A percentile compares a stretch with the other conserved stretches of the same genome.
Evolutionary conservation across 2,329 filamentous ascomycete genomes (phyloP).

Genomic region (Cryphonectria parasitica): DNA sequence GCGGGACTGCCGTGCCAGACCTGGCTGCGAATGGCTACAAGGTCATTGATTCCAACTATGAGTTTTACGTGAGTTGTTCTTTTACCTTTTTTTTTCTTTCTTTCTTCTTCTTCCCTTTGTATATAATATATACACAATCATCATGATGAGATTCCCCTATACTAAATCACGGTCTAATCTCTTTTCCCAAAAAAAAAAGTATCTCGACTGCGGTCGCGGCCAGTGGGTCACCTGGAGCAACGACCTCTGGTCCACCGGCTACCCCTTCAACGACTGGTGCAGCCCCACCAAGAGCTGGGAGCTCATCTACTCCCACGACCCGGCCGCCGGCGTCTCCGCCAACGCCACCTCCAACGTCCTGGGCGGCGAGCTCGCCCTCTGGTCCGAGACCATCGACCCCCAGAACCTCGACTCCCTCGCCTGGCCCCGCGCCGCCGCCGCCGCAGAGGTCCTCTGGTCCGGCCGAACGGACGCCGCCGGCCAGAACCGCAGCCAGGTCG

Average conservation of each 20-base stretch:
- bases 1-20: slow-evolving; percentile 61
- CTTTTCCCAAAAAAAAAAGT: too few relatives aligned
- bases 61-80: slow-evolving; percentile 66
- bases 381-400: slow-evolving; percentile 78
- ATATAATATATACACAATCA: not conserved
- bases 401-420: slow-evolving; percentile 75
- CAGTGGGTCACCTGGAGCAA: slow-evolving; percentile 76
- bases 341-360: slow-evolving; percentile 69
- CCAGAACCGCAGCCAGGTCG: slow-evolving; percentile 71
- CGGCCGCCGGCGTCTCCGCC: slow-evolving; percentile 63
- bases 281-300: slow-evolving; percentile 80
- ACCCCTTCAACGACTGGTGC: slow-evolving; percentile 86
- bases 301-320: slow-evolving; percentile 80
- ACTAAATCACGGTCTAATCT: not conserved
- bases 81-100: not conserved
- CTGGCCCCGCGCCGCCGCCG: slow-evolving; percentile 77
- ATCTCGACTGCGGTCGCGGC: slow-evolving; percentile 82
- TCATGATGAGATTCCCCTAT: not conserved
- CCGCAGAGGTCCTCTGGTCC: slow-evolving; percentile 81
- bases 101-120: not conserved
- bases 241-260: slow-evolving; percentile 45
- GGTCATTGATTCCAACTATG: slow-evolving; percentile 75
- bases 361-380: slow-evolving; percentile 81
- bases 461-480: slow-evolving; percentile 68
- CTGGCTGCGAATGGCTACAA: slow-evolving; percentile 68